phyloP scores from a whole-genome alignment of 2,329 filamentous ascomycete species.

The Fusarium zealandicum region DNA sequence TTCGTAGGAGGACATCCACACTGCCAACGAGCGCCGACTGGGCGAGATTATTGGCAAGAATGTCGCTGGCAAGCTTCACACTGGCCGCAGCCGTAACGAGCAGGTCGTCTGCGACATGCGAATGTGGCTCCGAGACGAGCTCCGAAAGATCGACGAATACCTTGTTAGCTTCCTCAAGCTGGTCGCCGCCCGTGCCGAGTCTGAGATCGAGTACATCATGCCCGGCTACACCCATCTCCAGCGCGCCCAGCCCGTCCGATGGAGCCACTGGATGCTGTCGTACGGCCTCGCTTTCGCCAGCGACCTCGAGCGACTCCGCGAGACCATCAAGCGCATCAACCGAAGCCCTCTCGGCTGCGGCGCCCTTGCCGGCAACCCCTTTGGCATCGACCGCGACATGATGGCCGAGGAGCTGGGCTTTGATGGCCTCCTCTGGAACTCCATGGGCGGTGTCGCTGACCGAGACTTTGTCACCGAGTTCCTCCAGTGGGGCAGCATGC shows the following conservation, averaged over 20 bases:
- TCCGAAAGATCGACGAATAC: constrained; percentile 36
- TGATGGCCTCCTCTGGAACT: constrained; percentile 76
- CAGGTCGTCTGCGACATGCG: constrained; percentile 78
- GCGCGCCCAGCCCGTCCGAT: constrained; percentile 79
- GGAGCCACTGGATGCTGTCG: constrained; percentile 82
- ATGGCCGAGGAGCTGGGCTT: constrained; percentile 86
- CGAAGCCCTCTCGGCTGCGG: constrained; percentile 74
- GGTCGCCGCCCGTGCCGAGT: constrained; percentile 42
- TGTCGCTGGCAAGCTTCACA: constrained; percentile 76
- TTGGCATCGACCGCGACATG: constrained; percentile 78
- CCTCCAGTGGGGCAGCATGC: constrained; percentile 78
- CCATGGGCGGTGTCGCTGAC: constrained; percentile 77
- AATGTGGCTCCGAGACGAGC: constrained; percentile 59
- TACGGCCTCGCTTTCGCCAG: constrained; percentile 74
- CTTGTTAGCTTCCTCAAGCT: constrained; percentile 39
- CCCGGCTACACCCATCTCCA: constrained; percentile 90
- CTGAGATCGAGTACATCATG: constrained; percentile 71
- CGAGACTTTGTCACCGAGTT: constrained; percentile 85
- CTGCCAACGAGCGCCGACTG: constrained; percentile 61
- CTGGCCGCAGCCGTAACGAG: constrained; percentile 73
- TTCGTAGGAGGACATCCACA: constrained; percentile 53
- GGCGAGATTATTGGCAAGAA: constrained; percentile 75
- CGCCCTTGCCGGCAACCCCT: constrained; percentile 82
- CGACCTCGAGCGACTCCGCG: constrained; percentile 79
- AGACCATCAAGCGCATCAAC: constrained; percentile 79